phyloP scores from a whole-genome alignment of 192 early-diverging fungal species.

The Spinellus fusiger region DNA sequence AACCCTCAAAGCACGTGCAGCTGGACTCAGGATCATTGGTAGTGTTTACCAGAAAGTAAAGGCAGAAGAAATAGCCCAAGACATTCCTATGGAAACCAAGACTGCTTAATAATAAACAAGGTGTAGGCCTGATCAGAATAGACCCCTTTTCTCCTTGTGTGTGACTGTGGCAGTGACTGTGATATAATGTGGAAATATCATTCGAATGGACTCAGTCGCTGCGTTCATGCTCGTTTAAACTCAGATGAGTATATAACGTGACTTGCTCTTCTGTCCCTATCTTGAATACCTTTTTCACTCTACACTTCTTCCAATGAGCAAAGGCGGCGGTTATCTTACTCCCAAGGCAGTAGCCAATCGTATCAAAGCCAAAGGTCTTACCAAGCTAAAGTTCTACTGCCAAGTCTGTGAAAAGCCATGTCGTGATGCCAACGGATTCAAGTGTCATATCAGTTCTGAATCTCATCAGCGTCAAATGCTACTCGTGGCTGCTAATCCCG shows the following conservation, averaged over 20 bases:
- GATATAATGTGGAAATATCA: too few species aligned
- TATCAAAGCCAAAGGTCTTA: conserved; percentile 88
- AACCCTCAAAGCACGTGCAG: conserved; percentile 58
- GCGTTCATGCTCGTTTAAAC: too few species aligned
- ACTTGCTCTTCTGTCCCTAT: neutral
- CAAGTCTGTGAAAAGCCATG: conserved; percentile 90
- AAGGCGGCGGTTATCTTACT: conserved; percentile 59
- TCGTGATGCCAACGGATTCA: conserved; percentile 95
- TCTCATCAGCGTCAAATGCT: conserved; percentile 88
- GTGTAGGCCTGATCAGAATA: too few species aligned
- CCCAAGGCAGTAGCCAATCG: conserved; percentile 87
- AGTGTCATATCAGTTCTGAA: conserved; percentile 86
- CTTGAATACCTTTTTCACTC: neutral
- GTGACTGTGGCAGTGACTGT: too few species aligned
- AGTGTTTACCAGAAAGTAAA: conserved; percentile 72
- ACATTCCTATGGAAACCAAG: conserved; percentile 2
- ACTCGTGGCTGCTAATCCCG: conserved; percentile 77
- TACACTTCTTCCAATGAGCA: neutral
- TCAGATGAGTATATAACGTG: too few species aligned
- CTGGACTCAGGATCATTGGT: conserved; percentile 82
- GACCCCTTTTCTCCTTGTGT: too few species aligned
- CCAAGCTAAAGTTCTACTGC: conserved; percentile 87
- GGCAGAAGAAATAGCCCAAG: conserved; percentile 39
- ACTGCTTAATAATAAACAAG: neutral
- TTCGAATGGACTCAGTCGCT: too few species aligned